phyloP scores from a whole-genome alignment of 768 basidiomycete species.

The Kwoniella heveanensis region DNA sequence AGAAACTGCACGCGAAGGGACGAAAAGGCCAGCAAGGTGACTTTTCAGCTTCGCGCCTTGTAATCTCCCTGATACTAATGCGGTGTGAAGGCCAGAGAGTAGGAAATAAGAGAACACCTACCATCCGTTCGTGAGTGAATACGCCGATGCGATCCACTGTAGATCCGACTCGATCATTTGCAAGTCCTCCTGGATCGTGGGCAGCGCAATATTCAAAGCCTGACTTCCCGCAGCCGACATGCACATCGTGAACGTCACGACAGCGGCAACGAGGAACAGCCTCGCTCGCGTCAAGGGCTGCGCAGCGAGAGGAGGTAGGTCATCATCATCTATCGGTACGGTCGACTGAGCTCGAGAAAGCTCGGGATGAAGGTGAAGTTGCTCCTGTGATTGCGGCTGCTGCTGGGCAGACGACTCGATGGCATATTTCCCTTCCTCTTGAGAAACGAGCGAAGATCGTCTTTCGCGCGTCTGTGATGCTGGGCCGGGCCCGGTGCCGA shows the following conservation, averaged over 20 bases:
- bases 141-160: conserved; percentile 56
- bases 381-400: background rate
- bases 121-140: conserved; percentile 45
- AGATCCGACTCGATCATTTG: conserved; percentile 45
- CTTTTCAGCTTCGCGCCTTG: too few relatives aligned
- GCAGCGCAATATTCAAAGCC: conserved; percentile 46
- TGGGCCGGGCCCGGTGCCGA: too few relatives aligned
- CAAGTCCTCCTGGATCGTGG: conserved; percentile 53
- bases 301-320: conserved; percentile 4
- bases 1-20: conserved; percentile 17
- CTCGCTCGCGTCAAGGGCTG: background rate
- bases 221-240: conserved; percentile 32
- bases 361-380: background rate
- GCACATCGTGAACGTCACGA: conserved; percentile 38
- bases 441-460: background rate
- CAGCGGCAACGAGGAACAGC: conserved; percentile 33
- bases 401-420: background rate
- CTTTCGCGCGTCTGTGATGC: background rate
- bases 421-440: background rate
- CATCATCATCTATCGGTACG: conserved; percentile 10
- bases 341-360: conserved; percentile 2
- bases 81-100: too few relatives aligned
- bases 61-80: too few relatives aligned
- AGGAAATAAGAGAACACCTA: background rate
- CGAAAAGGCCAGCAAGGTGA: background rate